phyloP scores from a whole-genome alignment of 2,329 filamentous ascomycete species.

The Daldinia sp. region DNA sequence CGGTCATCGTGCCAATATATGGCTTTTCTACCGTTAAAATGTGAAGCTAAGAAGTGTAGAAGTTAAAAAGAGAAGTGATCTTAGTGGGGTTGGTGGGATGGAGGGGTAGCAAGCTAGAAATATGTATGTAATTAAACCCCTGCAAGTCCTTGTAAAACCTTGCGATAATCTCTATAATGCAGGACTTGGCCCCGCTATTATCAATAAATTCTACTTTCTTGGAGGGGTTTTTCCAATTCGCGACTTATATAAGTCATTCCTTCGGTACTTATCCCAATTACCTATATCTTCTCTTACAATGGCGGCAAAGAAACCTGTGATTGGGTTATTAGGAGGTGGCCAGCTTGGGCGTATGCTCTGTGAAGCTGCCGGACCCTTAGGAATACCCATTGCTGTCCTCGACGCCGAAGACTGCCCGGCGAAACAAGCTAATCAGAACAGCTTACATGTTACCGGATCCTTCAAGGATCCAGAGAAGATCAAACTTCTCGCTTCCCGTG shows the following conservation, averaged over 20 bases:
- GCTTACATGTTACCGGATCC: constrained; percentile 82
- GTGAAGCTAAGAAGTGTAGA: constrained; percentile 4
- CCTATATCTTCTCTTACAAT: constrained; percentile 11
- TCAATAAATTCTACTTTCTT: constrained; percentile 25
- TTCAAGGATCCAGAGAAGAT: constrained; percentile 88
- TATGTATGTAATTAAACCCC: constrained; percentile 30
- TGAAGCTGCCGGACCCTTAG: constrained; percentile 81
- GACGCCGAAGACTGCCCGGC: constrained; percentile 83
- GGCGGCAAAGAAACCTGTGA: constrained; percentile 37
- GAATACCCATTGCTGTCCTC: constrained; percentile 82
- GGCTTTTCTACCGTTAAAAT: background rate
- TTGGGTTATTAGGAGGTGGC: constrained; percentile 57
- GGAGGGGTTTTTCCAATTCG: constrained; percentile 15
- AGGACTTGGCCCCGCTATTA: constrained; percentile 1
- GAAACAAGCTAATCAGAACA: constrained; percentile 84
- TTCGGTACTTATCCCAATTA: constrained; percentile 7
- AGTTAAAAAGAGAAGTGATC: background rate
- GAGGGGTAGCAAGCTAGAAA: constrained; percentile 7
- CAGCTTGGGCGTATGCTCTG: constrained; percentile 94
- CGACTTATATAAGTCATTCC: constrained; percentile 16
- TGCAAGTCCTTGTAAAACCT: background rate
- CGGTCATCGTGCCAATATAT: background rate
- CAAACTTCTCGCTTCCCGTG: constrained; percentile 78
- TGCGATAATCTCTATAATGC: constrained; percentile 8
- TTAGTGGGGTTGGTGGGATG: constrained; percentile 22